These are phyloP conservation scores for Pseudocercospora vitis DNA, from an alignment of 2,329 filamentous ascomycete species.

Conservation along the genomic window DNA sequence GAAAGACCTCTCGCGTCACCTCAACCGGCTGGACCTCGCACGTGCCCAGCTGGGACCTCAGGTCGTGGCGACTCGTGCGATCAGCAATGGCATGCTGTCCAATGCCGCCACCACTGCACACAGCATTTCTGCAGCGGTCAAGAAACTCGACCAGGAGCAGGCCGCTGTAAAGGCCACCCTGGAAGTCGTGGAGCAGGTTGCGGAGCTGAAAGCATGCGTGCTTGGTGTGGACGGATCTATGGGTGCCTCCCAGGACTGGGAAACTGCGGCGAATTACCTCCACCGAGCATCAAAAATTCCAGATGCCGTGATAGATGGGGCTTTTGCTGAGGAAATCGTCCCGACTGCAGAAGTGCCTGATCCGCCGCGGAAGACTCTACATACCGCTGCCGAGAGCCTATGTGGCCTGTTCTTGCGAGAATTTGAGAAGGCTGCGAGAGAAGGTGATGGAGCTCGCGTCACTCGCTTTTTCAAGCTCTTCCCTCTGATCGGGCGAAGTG, in stretches of 20 bases:
- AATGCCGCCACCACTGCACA: constrained; percentile 81
- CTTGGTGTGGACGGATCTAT: constrained; percentile 92
- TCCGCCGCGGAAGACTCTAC: constrained; percentile 79
- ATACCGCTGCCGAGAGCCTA: constrained; percentile 82
- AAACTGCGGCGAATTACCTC: constrained; percentile 88
- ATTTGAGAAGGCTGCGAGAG: constrained; percentile 86
- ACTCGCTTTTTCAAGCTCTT: constrained; percentile 98
- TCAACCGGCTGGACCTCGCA: constrained; percentile 83
- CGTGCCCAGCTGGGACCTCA: constrained; percentile 86
- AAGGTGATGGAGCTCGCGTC: constrained; percentile 83
- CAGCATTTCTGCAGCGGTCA: constrained; percentile 82
- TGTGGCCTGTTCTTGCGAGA: constrained; percentile 89
- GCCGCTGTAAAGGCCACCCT: constrained; percentile 86
- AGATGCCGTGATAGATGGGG: constrained; percentile 73
- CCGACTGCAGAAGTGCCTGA: constrained; percentile 95
- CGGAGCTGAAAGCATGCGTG: constrained; percentile 94
- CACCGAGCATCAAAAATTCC: constrained; percentile 80
- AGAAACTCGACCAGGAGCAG: constrained; percentile 86
- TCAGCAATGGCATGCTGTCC: constrained; percentile 89
- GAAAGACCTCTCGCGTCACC: constrained; percentile 79
- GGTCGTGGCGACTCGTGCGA: constrained; percentile 74
- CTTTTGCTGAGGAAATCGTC: constrained; percentile 88
- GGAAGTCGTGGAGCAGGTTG: constrained; percentile 90
- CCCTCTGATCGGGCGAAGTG: constrained; percentile 83
- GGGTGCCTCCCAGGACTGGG: constrained; percentile 98